phyloP scores from a whole-genome alignment of 257 asterid species.

The Solanum arcanum region DNA sequence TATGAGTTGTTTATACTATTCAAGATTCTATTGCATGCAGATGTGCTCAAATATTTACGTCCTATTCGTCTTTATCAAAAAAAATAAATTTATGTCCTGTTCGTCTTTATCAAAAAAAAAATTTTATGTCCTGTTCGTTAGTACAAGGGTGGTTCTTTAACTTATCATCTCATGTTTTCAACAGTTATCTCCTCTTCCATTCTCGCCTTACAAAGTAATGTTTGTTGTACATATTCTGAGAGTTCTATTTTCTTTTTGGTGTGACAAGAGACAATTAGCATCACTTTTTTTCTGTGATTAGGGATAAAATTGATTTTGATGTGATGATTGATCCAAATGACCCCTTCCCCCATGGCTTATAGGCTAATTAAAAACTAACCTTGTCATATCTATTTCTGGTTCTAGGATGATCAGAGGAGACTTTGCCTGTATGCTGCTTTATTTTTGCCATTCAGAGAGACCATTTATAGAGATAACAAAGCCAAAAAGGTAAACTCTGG shows the following conservation, averaged over 20 bases:
- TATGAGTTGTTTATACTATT: background rate
- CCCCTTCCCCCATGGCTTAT: background rate
- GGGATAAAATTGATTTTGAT: background rate
- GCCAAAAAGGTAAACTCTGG: constrained; percentile 45
- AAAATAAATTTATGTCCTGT: background rate
- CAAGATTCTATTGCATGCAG: background rate
- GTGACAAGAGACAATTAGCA: background rate
- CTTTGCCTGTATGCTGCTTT: constrained; percentile 73
- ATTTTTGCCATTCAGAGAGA: constrained; percentile 52
- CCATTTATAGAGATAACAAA: constrained; percentile 55
- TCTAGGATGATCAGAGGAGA: constrained; percentile 61
- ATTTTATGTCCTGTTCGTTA: background rate
- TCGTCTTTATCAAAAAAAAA: background rate
- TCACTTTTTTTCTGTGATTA: background rate
- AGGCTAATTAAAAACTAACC: background rate
- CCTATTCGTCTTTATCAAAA: background rate
- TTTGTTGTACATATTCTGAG: background rate
- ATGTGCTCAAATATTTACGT: background rate
- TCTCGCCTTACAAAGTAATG: background rate
- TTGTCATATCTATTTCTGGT: background rate
- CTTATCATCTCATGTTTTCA: background rate
- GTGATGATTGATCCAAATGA: background rate
- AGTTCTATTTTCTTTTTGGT: background rate
- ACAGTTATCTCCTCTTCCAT: background rate
- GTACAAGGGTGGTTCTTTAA: background rate